Conservation (phyloP, 139 green algal genomes). For the Ulvella scutata region DNA sequence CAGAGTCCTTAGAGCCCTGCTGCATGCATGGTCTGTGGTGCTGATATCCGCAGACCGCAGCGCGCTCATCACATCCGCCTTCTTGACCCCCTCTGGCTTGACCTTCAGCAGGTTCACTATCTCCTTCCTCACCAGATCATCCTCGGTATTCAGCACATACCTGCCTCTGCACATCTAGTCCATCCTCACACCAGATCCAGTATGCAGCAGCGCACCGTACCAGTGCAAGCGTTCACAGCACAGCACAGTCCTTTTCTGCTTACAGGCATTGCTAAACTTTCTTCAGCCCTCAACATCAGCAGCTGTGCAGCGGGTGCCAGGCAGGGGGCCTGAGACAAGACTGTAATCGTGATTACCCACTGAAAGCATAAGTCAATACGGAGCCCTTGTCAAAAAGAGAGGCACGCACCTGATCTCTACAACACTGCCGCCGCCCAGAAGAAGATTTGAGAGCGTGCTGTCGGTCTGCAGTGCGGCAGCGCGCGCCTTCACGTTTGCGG, state of each 20-base stretch:
- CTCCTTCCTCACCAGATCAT: not conserved
- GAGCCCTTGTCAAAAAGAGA: too few species aligned
- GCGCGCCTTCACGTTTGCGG: not conserved
- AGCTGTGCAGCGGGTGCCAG: too few species aligned
- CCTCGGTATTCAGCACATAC: not conserved
- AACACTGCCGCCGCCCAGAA: not conserved
- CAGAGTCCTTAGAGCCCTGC: not conserved
- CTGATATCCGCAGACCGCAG: not conserved
- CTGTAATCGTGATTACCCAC: too few species aligned
- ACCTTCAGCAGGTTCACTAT: not conserved
- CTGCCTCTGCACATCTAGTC: not conserved
- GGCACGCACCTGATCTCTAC: not conserved
- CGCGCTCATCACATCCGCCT: not conserved
- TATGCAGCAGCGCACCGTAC: too few species aligned
- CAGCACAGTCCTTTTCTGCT: too few species aligned
- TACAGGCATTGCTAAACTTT: too few species aligned
- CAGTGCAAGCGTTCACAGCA: too few species aligned
- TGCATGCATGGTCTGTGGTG: not conserved
- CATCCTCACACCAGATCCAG: too few species aligned
- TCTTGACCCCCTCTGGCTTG: not conserved
- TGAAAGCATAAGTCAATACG: too few species aligned
- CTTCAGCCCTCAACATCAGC: too few species aligned
- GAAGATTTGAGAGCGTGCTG: not conserved
- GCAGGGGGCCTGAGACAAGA: too few species aligned
- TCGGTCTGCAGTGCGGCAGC: not conserved